These are phyloP conservation scores for Talaromyces sp. DNA, from an alignment of 2,329 filamentous ascomycete species.

Conservation along the genomic window DNA sequence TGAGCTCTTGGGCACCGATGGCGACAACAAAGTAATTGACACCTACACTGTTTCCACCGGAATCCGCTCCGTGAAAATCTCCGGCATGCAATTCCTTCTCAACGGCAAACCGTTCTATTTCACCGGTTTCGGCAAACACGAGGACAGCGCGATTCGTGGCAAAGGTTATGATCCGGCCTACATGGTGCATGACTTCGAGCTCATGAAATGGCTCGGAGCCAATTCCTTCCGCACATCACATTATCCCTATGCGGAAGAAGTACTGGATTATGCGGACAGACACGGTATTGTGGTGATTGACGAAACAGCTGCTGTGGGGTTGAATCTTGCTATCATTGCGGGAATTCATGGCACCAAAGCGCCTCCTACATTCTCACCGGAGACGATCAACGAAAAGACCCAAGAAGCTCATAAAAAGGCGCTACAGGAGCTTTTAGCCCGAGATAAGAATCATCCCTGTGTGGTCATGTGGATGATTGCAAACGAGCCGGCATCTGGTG, in stretches of 20 bases:
- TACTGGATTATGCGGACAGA: neutral
- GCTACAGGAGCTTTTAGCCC: neutral
- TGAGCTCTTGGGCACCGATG: neutral
- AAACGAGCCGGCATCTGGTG: neutral
- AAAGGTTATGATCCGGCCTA: neutral
- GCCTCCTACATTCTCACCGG: neutral
- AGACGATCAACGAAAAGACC: neutral
- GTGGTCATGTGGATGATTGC: neutral
- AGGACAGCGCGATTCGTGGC: neutral
- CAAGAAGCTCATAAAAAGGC: neutral
- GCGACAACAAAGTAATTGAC: neutral
- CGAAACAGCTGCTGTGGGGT: neutral
- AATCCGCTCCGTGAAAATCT: neutral
- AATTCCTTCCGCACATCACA: neutral
- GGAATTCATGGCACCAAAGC: neutral
- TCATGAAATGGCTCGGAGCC: neutral
- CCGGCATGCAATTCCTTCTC: neutral
- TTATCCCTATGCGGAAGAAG: neutral
- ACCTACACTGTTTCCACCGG: neutral
- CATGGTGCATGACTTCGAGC: neutral
- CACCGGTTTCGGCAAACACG: neutral
- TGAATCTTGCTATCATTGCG: neutral
- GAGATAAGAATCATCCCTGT: neutral
- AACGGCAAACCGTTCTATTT: neutral
- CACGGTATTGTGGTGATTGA: neutral